Evolutionary conservation across 2,329 filamentous ascomycete species (phyloP), one percentile per base, ranked within the genome.

Genomic region (Colletotrichum orbiculare): DNA sequence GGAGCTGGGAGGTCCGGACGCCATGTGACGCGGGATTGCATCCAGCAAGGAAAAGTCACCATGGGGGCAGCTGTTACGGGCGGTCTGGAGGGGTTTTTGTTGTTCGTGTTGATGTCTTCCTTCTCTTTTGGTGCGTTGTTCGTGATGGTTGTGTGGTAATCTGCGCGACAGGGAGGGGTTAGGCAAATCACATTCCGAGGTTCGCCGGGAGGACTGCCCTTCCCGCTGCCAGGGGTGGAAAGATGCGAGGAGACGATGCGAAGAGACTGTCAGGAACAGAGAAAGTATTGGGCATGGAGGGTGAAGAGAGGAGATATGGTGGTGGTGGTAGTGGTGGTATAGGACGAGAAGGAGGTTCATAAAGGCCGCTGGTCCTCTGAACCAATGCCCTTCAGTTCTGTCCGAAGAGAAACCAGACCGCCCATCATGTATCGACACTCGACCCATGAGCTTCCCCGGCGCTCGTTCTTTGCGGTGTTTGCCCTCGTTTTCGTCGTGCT

Each of bases 11-110:
- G 43, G 33, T 43, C 60, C 53, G 60, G 60, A 17, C 54, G 60
- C 64, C 64, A 66, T 64, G 60, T 66, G 60, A 66, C 60, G 60
- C 63, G 52, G 63, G 46, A 63, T 66, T 57, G 53, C 63, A 63
- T 50, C 59, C 54, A 38, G 47, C 37, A 52, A 54, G 53, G 45
- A 17, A 50, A 42, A 11, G 41, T 17, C 25, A 37, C 49, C 50
- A 37, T 52, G 12, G 25, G 25, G 25, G 25, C 1, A 25, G 25
- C 25, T 25, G 25, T 25, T 25, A 25, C 3, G 25, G 25, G 25
- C 25, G 25, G 25, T 25, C 25, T 25, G 25, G 25, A 25, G 25
- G 25, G 25, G 25, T 5, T 25, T 25, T 25, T 25, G 25, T 25
- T 46, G 37, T 39, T 60, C 54, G 45, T 43, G 46, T 53, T 46